phyloP scores from a whole-genome alignment of 345 rosid genomes.

The Lagerstroemia speciosa region DNA sequence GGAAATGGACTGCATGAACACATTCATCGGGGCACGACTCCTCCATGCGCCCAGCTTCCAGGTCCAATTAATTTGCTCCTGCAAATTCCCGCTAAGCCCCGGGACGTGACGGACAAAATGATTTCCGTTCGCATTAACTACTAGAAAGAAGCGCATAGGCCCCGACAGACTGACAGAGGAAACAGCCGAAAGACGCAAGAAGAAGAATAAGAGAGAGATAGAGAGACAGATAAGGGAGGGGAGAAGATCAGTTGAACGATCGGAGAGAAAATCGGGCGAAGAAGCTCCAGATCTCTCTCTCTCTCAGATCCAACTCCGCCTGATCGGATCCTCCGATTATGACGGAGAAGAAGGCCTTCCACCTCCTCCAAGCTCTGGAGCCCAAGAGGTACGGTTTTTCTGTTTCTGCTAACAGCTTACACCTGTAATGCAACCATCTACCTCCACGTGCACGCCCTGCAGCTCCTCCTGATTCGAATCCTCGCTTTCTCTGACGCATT shows the following conservation, averaged over 20 bases:
- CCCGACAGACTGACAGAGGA: background rate
- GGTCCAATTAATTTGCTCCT: too few relatives aligned
- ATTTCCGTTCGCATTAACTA: background rate
- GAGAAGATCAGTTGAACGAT: background rate
- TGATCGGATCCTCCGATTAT: slow-evolving; percentile 11
- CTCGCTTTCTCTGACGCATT: background rate
- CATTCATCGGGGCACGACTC: too few relatives aligned
- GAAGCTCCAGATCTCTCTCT: background rate
- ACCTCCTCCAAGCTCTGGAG: slow-evolving; percentile 37
- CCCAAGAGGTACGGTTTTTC: slow-evolving; percentile 26
- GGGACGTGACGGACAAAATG: slow-evolving; percentile 1
- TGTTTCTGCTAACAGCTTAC: slow-evolving; percentile 6
- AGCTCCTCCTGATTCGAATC: background rate
- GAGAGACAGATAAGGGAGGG: background rate
- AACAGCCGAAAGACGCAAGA: background rate
- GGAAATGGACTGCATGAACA: background rate
- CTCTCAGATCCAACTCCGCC: slow-evolving; percentile 4
- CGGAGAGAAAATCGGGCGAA: background rate
- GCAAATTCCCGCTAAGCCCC: too few relatives aligned
- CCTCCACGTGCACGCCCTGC: slow-evolving; percentile 2
- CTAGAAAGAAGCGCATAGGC: background rate
- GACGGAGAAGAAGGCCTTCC: slow-evolving; percentile 33
- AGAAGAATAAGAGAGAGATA: background rate
- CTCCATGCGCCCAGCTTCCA: too few relatives aligned
- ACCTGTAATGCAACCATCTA: background rate